A percentile compares a stretch with the other conserved stretches of the same genome.
Conservation (phyloP, 164 flowering plant genomes). For the Annona squamosa region DNA sequence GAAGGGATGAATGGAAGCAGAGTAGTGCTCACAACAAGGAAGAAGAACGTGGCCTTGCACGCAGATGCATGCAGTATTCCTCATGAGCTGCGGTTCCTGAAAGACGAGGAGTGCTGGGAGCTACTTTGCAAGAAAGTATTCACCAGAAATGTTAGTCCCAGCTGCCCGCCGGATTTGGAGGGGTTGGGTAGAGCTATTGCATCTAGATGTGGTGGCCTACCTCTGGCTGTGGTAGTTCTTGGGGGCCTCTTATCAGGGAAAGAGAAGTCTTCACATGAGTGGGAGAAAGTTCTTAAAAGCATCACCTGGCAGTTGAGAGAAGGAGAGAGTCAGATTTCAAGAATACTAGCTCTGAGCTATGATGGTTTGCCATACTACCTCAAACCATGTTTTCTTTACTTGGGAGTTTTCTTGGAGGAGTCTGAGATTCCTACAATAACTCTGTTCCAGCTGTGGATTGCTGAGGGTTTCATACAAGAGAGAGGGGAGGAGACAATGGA, state of each 20-base stretch:
- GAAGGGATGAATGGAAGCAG: not conserved
- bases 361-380: not conserved
- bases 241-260: conserved; percentile 8
- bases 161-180: not conserved
- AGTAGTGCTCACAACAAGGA: conserved; percentile 1
- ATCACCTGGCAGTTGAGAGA: not conserved
- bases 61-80: not conserved
- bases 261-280: not conserved
- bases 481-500: conserved; percentile 1
- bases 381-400: conserved; percentile 5
- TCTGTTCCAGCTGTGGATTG: conserved; percentile 3
- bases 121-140: conserved; percentile 1
- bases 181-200: not conserved
- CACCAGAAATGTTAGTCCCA: not conserved
- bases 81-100: not conserved
- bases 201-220: not conserved
- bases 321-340: not conserved
- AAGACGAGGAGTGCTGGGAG: not conserved
- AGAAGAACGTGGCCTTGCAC: not conserved
- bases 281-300: not conserved
- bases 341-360: not conserved
- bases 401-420: not conserved
- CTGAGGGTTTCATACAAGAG: not conserved
- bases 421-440: not conserved
- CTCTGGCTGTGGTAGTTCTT: conserved; percentile 2